Evolutionary conservation across 2,329 filamentous ascomycete species (phyloP).

Genomic region (Fusarium cicatricum): DNA sequence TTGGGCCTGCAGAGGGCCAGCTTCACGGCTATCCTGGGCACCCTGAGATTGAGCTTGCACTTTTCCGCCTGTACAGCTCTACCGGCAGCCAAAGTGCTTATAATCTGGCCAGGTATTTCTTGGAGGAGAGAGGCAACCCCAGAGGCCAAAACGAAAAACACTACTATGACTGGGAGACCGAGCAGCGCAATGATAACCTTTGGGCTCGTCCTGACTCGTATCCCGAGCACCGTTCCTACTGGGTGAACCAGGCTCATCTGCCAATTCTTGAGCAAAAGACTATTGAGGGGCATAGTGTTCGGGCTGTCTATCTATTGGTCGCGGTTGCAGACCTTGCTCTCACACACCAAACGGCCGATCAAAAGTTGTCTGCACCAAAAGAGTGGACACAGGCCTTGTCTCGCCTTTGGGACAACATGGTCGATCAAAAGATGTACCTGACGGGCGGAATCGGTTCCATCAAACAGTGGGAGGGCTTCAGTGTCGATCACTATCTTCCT

Average conservation of each 20-base stretch:
- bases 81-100: constrained; percentile 49
- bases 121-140: constrained; percentile 39
- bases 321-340: constrained; percentile 62
- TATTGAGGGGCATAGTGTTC: constrained; percentile 64
- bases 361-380: constrained; percentile 25
- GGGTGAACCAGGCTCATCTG: constrained; percentile 65
- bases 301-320: constrained; percentile 68
- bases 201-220: constrained; percentile 57
- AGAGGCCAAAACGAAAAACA: constrained; percentile 61
- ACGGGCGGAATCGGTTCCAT: constrained; percentile 66
- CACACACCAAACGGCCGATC: constrained; percentile 24
- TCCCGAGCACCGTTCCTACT: constrained; percentile 49
- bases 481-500: constrained; percentile 19
- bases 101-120: constrained; percentile 57
- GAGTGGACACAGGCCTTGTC: constrained; percentile 51
- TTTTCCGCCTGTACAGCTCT: constrained; percentile 49
- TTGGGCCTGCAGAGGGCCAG: constrained; percentile 60
- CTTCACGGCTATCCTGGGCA: constrained; percentile 66
- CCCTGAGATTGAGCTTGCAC: constrained; percentile 57
- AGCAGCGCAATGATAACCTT: constrained; percentile 56
- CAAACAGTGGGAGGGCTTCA: constrained; percentile 43
- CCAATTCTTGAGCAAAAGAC: constrained; percentile 56
- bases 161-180: constrained; percentile 66
- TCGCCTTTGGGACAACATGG: constrained; percentile 67
- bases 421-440: constrained; percentile 67